Percentiles rank a stretch among this genome's conserved stretches.
Evolutionary conservation across 2,329 filamentous ascomycete genomes (phyloP).

Genomic region (Incumbomyces delicatus): DNA sequence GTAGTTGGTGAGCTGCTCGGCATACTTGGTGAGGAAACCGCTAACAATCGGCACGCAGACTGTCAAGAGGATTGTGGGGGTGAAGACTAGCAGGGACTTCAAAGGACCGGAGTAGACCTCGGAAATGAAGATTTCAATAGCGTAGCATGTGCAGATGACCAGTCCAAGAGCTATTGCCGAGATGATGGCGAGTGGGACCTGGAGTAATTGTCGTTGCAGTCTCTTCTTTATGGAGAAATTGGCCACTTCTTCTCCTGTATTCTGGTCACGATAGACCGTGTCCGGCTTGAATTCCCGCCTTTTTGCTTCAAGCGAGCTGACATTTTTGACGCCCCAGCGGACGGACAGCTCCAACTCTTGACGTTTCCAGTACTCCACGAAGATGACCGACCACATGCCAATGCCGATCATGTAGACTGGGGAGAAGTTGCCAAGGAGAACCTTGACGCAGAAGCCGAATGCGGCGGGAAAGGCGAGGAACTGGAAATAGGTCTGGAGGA

Average conservation of each 20-base stretch:
- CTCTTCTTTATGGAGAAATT: constrained; percentile 69
- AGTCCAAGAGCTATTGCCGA: constrained; percentile 65
- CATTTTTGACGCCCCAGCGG: constrained; percentile 79
- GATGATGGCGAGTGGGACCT: constrained; percentile 72
- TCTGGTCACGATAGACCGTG: constrained; percentile 60
- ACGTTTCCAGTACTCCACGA: constrained; percentile 94
- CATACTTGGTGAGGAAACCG: constrained; percentile 63
- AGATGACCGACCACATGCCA: constrained; percentile 77
- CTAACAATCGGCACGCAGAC: constrained; percentile 70
- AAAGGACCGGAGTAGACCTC: constrained; percentile 86
- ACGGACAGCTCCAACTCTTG: constrained; percentile 79
- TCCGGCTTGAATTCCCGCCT: constrained; percentile 72
- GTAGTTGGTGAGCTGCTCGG: constrained; percentile 64
- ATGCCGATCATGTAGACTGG: constrained; percentile 67
- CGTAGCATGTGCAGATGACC: constrained; percentile 78
- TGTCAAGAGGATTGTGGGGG: constrained; percentile 82
- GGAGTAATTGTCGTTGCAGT: constrained; percentile 64
- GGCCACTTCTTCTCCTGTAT: constrained; percentile 69
- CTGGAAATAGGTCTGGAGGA: constrained; percentile 79
- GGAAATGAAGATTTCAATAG: constrained; percentile 89
- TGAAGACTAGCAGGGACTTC: constrained; percentile 74
- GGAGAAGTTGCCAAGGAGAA: constrained; percentile 77
- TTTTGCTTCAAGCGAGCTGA: constrained; percentile 69
- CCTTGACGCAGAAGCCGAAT: constrained; percentile 67
- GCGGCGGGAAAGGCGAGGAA: constrained; percentile 75